phyloP scores from a whole-genome alignment of 2,329 filamentous ascomycete species.

The Diplocarpon rosae region DNA sequence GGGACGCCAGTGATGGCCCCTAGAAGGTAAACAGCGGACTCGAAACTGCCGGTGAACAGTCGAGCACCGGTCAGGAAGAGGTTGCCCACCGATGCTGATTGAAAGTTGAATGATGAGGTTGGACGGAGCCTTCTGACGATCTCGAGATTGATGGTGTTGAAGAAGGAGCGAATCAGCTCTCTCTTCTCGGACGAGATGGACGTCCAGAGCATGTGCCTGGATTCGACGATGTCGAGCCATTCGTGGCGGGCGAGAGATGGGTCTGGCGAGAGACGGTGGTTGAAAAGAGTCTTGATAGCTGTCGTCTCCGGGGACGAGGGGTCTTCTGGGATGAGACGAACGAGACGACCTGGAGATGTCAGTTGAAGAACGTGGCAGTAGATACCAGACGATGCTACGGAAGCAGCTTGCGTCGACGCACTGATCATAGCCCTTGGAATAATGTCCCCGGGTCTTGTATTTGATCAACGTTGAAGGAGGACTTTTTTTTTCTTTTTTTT shows the following conservation, averaged over 20 bases:
- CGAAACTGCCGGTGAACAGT: constrained; percentile 85
- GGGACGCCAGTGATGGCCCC: constrained; percentile 80
- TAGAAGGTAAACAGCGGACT: constrained; percentile 83
- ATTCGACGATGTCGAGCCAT: constrained; percentile 85
- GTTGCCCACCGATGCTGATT: constrained; percentile 66
- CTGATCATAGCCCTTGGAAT: no score
- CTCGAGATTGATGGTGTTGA: constrained; percentile 67
- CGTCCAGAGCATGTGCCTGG: constrained; percentile 65
- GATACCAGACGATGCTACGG: not conserved
- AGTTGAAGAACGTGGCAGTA: constrained; percentile 2
- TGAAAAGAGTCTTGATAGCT: constrained; percentile 77
- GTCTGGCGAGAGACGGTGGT: constrained; percentile 63
- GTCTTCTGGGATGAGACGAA: constrained; percentile 72
- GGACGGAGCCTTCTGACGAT: constrained; percentile 67
- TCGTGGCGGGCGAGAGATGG: constrained; percentile 54
- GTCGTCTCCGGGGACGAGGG: constrained; percentile 48
- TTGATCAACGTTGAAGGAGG: no score
- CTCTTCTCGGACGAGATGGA: constrained; percentile 59
- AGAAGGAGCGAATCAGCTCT: constrained; percentile 65
- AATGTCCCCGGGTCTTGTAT: no score
- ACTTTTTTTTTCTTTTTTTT: no score
- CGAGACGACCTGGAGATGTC: constrained; percentile 56
- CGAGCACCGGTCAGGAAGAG: constrained; percentile 75
- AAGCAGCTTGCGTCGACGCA: not conserved
- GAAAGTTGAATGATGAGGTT: constrained; percentile 66